Evolutionary conservation across 179 eudicot species (phyloP), one percentile per base, ranked within the genome.

Genomic region (Patellifolia procumbens): DNA sequence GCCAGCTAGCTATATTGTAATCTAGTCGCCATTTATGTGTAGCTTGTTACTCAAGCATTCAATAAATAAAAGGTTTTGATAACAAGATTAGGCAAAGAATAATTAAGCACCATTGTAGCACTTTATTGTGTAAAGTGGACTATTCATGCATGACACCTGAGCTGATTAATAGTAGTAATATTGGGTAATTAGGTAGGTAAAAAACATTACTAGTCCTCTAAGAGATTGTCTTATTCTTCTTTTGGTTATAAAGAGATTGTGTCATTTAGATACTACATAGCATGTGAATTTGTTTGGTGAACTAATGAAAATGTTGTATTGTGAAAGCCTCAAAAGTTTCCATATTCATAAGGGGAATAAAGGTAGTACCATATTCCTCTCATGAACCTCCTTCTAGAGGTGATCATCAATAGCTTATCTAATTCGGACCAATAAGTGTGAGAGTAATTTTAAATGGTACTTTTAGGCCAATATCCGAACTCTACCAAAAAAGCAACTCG

Each of bases 11-110:
- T 68, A n/a, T 46, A 35, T 39, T 5, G 29, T 66, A 52, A 53
- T 53, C 42, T 24, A 49, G 52, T 59, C 37, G 39, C 32, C 72
- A 74, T 17, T 15, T 42, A 68, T 43, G 19, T 24, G 28, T 75
- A 76, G 59, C 80, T 77, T 77, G 70, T 61, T 70, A 28, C 75
- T 77, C 74, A 70, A 77, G 75, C 75, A 43, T 70, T 61, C 49
- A 35, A 19, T 9, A 66, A 49, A 34, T 45, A 24, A 5, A 51
- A 64, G 39, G 56, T 17, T 68, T n/a, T 42, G 52, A 76, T 45
- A 22, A 43, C 43, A 43, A 26, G 53, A 51, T 71, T 62, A 77
- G 75, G 45, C 34, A 9, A 60, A 46, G 35, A 68, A 68, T 68
- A 48, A 68, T 68, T 45, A 68, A 68, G 20, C 56, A 51, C 24